Evolutionary conservation across 768 basidiomycete genomes (phyloP), one percentile per base, ranked within the genome.

Genomic region (Lactarius sanguifluus): DNA sequence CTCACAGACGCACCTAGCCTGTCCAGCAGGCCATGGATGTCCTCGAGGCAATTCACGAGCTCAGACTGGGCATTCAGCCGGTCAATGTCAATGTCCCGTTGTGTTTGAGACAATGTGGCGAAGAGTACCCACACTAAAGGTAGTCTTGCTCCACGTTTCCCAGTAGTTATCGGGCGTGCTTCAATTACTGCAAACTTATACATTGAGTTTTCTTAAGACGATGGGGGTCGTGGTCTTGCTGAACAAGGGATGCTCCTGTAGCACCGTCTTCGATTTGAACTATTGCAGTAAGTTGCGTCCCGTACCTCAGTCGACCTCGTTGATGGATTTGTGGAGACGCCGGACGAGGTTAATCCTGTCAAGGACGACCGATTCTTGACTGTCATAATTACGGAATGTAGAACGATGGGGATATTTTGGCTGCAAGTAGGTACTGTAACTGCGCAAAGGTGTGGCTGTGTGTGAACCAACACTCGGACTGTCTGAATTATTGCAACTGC

Each of bases 1-100:
- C 86, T 82, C 1, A 86, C 78, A 3, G 81, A 81, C 3, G 71
- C 71, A 57, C 91, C 86, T 34, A 89, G 76, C 34, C 79, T 77
- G 64, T 87, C 85, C 7, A 92, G 76, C 34, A 81, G 85, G 32
- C 73, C 75, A 52, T 77, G 79, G n/a, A 84, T 77, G 40, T 82
- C 83, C 7, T 23, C n/a, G 10, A 84, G 80, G 13, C 80, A 79
- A 59, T 79, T 77, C 25, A 78, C 71, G 38, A 78, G 79, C 34
- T 78, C 74, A n/a, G n/a, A 52, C 85, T 87, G 36, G 4, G 6
- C n/a, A 18, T 41, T 41, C 40, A 18, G 75, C 54, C 82, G 79
- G 36, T 36, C 23, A 23, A 23, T 50, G 9, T 10, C 47, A 50
- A 25, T 0, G 50, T 50, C 23, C 50, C 50, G 12, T 25, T 50